Conservation (phyloP, 169 alveolate genomes). For the Cryptosporidium ubiquitum region DNA sequence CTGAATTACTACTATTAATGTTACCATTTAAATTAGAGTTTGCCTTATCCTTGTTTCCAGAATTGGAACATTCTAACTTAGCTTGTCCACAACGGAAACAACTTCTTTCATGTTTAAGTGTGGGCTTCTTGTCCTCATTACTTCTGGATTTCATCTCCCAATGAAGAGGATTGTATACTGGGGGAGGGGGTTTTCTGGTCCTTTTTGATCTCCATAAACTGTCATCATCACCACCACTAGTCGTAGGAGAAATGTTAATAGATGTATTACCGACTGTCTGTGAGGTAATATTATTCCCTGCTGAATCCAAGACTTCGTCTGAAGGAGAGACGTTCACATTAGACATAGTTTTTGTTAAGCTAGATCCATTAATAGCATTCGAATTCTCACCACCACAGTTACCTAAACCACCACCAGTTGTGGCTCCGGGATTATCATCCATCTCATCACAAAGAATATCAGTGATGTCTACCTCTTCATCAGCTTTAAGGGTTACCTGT, state of each 20-base stretch:
- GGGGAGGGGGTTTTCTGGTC: slow-evolving; percentile 73
- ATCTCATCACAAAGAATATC: slow-evolving; percentile 72
- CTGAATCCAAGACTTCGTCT: slow-evolving; percentile 33
- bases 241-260: slow-evolving; percentile 36
- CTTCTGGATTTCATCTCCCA: slow-evolving; percentile 50
- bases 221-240: slow-evolving; percentile 58
- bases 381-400: not conserved
- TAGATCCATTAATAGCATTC: not conserved
- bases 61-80: slow-evolving; percentile 74
- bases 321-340: slow-evolving; percentile 41
- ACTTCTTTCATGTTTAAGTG: slow-evolving; percentile 85
- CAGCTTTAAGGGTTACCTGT: not conserved
- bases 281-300: not conserved
- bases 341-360: not conserved
- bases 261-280: slow-evolving; percentile 6
- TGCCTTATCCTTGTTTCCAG: slow-evolving; percentile 2
- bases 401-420: not conserved
- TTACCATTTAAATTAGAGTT: not conserved
- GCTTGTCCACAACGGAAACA: slow-evolving; percentile 90
- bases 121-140: slow-evolving; percentile 81
- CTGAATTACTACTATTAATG: not conserved
- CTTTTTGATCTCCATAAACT: slow-evolving; percentile 66
- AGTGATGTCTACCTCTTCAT: slow-evolving; percentile 69
- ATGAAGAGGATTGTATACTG: slow-evolving; percentile 54
- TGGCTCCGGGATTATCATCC: not conserved